phyloP scores from a whole-genome alignment of 257 asterid species.

The Handroanthus guayacan region DNA sequence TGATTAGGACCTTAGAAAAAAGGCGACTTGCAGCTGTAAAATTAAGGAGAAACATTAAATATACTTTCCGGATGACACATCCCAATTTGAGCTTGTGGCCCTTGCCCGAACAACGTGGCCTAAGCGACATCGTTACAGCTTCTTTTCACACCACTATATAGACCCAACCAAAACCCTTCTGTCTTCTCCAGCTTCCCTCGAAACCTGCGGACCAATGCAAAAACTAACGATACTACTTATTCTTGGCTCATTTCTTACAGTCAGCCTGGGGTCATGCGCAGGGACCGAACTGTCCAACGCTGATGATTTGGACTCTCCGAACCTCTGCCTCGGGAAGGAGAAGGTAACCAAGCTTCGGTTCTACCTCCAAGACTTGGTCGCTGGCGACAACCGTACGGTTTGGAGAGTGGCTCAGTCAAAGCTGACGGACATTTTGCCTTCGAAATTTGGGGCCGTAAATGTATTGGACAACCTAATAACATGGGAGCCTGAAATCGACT shows the following conservation, averaged over 20 bases:
- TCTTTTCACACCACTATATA: too few species aligned
- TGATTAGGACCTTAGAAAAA: too few species aligned
- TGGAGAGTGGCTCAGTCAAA: constrained; percentile 34
- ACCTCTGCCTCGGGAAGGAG: background rate
- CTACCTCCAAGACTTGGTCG: constrained; percentile 41
- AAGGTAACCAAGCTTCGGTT: constrained; percentile 38
- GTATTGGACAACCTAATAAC: constrained; percentile 42
- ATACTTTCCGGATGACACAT: too few species aligned
- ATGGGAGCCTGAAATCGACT: constrained; percentile 32
- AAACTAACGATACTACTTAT: background rate
- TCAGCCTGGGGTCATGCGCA: background rate
- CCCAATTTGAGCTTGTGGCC: background rate
- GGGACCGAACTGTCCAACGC: background rate
- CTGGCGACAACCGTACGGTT: constrained; percentile 37
- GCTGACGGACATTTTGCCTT: constrained; percentile 24
- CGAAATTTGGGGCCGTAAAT: constrained; percentile 26
- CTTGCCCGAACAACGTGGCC: background rate
- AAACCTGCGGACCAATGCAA: background rate
- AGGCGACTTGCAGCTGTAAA: too few species aligned
- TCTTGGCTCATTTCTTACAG: background rate
- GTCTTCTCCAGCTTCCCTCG: too few species aligned
- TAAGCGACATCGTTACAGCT: too few species aligned
- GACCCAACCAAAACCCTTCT: too few species aligned
- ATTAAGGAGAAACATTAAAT: too few species aligned
- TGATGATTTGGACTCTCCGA: background rate